These are phyloP conservation scores for Trichosporon sp. DNA, from an alignment of 1,284 basidiomycete species.

Conservation along the genomic window DNA sequence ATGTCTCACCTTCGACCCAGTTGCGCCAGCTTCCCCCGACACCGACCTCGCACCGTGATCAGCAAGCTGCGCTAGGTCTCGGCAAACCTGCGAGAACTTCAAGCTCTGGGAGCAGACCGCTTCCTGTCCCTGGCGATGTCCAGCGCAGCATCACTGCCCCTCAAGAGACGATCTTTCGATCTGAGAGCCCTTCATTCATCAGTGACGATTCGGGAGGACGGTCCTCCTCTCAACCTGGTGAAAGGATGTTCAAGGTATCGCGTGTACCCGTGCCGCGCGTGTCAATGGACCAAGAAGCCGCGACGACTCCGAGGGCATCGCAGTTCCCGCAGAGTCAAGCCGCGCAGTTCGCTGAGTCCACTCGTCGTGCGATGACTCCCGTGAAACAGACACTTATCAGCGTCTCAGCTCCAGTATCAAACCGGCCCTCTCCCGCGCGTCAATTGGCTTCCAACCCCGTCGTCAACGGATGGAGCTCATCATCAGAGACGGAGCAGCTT, in stretches of 20 bases:
- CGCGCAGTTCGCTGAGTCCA: conserved; percentile 10
- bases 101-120: conserved; percentile 7
- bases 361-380: conserved; percentile 8
- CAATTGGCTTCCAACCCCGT: background rate
- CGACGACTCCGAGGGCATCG: background rate
- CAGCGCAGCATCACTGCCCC: background rate
- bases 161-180: background rate
- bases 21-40: conserved; percentile 8
- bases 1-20: conserved; percentile 16
- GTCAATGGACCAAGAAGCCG: background rate
- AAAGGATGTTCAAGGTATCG: conserved; percentile 6
- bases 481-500: conserved; percentile 12
- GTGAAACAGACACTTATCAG: conserved; percentile 14
- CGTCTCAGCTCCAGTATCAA: background rate
- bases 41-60: conserved; percentile 8
- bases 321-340: conserved; percentile 13
- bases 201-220: conserved; percentile 9
- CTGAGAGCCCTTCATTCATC: background rate
- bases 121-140: conserved; percentile 8
- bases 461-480: background rate
- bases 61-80: conserved; percentile 8
- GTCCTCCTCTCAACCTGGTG: background rate
- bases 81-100: conserved; percentile 5
- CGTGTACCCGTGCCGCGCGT: conserved; percentile 4
- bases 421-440: background rate